A percentile compares a stretch with the other conserved stretches of the same genome.
phyloP scores from a whole-genome alignment of 2,329 filamentous ascomycete species.

The Diaporthe eres region DNA sequence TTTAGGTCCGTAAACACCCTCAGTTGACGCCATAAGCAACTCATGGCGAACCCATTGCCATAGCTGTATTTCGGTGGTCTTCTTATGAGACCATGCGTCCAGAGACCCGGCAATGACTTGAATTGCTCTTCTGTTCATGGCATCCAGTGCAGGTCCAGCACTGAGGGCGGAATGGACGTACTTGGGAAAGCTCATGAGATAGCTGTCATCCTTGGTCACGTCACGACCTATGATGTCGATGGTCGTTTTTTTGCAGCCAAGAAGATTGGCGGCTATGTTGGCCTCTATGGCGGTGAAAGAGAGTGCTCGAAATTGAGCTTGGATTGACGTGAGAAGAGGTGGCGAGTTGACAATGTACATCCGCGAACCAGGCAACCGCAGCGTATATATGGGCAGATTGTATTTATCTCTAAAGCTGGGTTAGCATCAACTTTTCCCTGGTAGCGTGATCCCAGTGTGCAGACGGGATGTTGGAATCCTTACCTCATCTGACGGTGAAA shows the following conservation, averaged over 20 bases:
- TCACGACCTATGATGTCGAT: constrained; percentile 20
- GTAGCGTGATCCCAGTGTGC: too few relatives aligned
- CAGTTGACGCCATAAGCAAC: constrained; percentile 28
- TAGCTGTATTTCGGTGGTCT: neutral
- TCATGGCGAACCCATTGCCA: constrained; percentile 32
- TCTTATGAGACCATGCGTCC: constrained; percentile 17
- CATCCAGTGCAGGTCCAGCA: constrained; percentile 32
- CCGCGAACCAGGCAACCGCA: constrained; percentile 29
- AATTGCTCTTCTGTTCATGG: constrained; percentile 35
- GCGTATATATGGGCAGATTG: constrained; percentile 31
- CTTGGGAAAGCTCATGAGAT: constrained; percentile 25
- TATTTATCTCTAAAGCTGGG: neutral
- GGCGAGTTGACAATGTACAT: constrained; percentile 31
- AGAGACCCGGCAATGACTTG: constrained; percentile 20
- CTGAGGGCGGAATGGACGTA: constrained; percentile 33
- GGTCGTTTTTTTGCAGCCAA: neutral
- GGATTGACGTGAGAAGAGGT: constrained; percentile 14
- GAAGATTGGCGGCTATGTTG: constrained; percentile 21
- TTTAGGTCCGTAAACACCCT: constrained; percentile 35
- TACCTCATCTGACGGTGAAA: too few relatives aligned
- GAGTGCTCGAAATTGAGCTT: constrained; percentile 23
- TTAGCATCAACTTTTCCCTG: neutral
- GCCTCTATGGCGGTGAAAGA: constrained; percentile 30
- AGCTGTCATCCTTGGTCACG: constrained; percentile 34
- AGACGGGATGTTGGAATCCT: too few relatives aligned